Conservation (phyloP, 805 yeast genomes). For the Middelhovenomyces tepae region DNA sequence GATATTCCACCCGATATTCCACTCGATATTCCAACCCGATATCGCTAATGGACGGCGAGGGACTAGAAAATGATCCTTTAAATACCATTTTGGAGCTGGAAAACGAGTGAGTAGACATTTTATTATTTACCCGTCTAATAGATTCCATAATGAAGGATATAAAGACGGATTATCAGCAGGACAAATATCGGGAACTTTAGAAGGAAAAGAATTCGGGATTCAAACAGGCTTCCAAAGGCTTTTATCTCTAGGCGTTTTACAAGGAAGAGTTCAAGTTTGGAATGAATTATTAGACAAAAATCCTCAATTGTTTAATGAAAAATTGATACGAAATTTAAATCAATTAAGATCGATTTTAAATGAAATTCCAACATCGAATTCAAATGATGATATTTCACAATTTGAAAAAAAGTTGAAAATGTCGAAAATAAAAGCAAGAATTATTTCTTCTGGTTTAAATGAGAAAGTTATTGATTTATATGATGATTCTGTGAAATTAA, state of each 20-base stretch:
- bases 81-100: constrained; percentile 56
- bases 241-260: constrained; percentile 58
- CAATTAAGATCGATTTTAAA: constrained; percentile 21
- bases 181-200: constrained; percentile 47
- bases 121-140: constrained; percentile 8
- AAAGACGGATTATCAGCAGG: constrained; percentile 62
- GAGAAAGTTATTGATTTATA: constrained; percentile 26
- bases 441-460: constrained; percentile 33
- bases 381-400: constrained; percentile 45
- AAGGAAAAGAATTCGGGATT: constrained; percentile 78
- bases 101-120: constrained; percentile 29
- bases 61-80: constrained; percentile 20
- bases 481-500: constrained; percentile 28
- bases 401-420: constrained; percentile 45
- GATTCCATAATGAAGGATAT: constrained; percentile 59
- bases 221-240: constrained; percentile 33
- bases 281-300: constrained; percentile 9
- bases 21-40: constrained; percentile 4
- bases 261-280: constrained; percentile 39
- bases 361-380: constrained; percentile 36
- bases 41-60: constrained; percentile 1
- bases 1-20: constrained; percentile 2
- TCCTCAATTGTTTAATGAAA: constrained; percentile 4
- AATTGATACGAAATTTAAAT: constrained; percentile 7
- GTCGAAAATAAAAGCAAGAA: constrained; percentile 54